Percentiles rank a stretch among this genome's conserved stretches.
Conservation (phyloP, 805 yeast genomes). For the Lipomyces orientalis region DNA sequence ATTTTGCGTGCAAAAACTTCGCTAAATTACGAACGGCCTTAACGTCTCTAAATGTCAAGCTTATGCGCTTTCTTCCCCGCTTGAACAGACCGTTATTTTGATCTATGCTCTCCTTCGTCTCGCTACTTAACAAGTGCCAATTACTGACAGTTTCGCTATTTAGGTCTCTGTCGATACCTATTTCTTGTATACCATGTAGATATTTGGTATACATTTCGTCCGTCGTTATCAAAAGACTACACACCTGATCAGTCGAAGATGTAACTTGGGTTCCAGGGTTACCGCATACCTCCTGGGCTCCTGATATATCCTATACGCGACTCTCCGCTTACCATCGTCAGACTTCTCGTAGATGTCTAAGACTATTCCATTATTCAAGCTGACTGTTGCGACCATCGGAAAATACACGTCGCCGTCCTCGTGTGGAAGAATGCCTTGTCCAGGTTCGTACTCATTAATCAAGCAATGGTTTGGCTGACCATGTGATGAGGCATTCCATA, state of each 20-base stretch:
- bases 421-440: constrained; percentile 37
- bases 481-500: constrained; percentile 31
- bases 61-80: constrained; percentile 20
- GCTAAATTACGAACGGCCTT: constrained; percentile 27
- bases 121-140: constrained; percentile 24
- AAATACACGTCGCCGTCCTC: constrained; percentile 35
- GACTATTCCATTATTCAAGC: constrained; percentile 27
- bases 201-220: constrained; percentile 25
- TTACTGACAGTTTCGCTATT: constrained; percentile 21
- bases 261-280: neutral
- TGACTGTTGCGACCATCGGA: constrained; percentile 37
- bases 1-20: constrained; percentile 8
- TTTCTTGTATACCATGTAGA: constrained; percentile 34
- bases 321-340: constrained; percentile 12
- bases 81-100: constrained; percentile 7
- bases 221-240: constrained; percentile 30
- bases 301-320: constrained; percentile 28
- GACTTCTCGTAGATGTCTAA: constrained; percentile 27
- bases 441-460: constrained; percentile 32
- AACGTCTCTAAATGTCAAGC: constrained; percentile 36
- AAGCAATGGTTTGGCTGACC: constrained; percentile 30
- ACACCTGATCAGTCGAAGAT: neutral
- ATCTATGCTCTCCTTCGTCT: constrained; percentile 10
- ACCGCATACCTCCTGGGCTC: constrained; percentile 30
- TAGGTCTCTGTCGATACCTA: constrained; percentile 18